Evolutionary conservation across 257 asterid species (phyloP).

Genomic region (Nicotiana obtusifolia): DNA sequence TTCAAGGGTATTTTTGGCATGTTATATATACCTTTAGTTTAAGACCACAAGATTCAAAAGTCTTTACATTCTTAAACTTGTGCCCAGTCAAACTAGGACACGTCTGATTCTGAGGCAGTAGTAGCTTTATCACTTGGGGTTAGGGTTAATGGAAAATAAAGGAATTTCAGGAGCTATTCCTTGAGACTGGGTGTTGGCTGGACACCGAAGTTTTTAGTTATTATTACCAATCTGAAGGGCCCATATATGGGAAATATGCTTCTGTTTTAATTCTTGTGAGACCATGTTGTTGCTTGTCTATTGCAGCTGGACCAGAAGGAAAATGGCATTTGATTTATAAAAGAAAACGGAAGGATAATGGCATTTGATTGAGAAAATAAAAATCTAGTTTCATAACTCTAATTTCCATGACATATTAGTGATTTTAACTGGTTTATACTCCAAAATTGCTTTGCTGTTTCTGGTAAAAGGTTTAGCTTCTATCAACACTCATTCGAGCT

Average conservation of each 20-base stretch:
- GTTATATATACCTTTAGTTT: neutral
- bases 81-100: neutral
- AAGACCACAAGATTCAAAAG: neutral
- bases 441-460: neutral
- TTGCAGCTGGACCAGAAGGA: slow-evolving; percentile 7
- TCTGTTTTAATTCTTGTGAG: neutral
- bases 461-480: neutral
- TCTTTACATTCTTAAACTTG: neutral
- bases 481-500: neutral
- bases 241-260: neutral
- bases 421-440: neutral
- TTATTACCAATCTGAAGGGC: neutral
- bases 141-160: neutral
- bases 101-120: neutral
- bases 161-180: neutral
- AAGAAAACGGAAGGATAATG: neutral
- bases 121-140: neutral
- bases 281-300: neutral
- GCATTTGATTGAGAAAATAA: neutral
- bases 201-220: neutral
- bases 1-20: neutral
- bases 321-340: neutral
- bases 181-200: neutral
- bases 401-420: neutral
- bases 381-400: neutral